Evolutionary conservation across 352 stramenopile genomes (phyloP).

Genomic region (Globisporangium lucens): DNA sequence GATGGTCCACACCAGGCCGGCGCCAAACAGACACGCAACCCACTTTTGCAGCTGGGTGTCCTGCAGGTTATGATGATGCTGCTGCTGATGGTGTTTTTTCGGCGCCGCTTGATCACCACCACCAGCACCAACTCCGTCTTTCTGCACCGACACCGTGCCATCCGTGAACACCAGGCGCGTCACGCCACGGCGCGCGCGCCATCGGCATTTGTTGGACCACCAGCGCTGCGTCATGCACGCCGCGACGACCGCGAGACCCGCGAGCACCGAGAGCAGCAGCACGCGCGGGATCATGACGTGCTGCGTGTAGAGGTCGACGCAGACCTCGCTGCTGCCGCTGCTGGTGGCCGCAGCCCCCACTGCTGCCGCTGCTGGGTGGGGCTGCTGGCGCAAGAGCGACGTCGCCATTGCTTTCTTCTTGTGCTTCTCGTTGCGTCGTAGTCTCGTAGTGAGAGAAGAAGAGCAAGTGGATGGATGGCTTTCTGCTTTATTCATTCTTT

Average conservation of each 20-base stretch:
- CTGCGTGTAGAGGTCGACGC: slow-evolving; percentile 37
- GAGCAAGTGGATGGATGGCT: no score
- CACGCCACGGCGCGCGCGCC: slow-evolving; percentile 18
- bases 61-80: background rate
- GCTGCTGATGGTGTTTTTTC: background rate
- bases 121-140: background rate
- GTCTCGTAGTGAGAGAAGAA: no score
- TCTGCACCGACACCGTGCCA: slow-evolving; percentile 7
- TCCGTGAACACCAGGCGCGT: slow-evolving; percentile 20
- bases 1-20: slow-evolving; percentile 30
- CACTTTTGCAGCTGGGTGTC: slow-evolving; percentile 17
- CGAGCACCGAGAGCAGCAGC: slow-evolving; percentile 27
- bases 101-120: slow-evolving; percentile 1
- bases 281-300: slow-evolving; percentile 41
- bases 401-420: background rate
- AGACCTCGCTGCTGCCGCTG: background rate
- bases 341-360: background rate
- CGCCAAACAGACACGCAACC: slow-evolving; percentile 29
- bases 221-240: slow-evolving; percentile 14
- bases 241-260: slow-evolving; percentile 16
- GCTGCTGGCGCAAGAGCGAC: background rate
- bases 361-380: no score
- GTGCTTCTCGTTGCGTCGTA: no score
- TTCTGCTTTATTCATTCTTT: no score
- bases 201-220: slow-evolving; percentile 4